Evolutionary conservation across 495 filamentous ascomycete species (phyloP).

Genomic region (Hypoxylon fragiforme): DNA sequence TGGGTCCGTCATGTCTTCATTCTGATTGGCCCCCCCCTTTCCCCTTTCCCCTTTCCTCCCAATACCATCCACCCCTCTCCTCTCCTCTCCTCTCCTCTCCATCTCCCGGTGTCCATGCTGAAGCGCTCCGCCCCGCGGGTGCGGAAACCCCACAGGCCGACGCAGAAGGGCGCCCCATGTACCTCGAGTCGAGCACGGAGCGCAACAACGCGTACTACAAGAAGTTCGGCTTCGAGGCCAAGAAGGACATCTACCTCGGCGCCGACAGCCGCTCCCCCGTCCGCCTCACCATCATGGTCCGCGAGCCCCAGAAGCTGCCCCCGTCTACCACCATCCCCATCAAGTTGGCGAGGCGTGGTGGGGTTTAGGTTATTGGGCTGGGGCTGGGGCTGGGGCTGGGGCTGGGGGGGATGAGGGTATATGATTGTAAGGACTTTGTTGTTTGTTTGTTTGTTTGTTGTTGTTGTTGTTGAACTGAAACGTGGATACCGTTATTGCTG

Average conservation of each 20-base stretch:
- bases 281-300: constrained; percentile 74
- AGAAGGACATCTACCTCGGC: constrained; percentile 59
- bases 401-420: constrained; percentile 6
- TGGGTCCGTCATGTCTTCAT: too few species aligned
- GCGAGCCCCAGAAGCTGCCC: constrained; percentile 57
- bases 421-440: too few species aligned
- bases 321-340: constrained; percentile 40
- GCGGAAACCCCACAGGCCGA: constrained; percentile 62
- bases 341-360: too few species aligned
- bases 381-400: constrained; percentile 3
- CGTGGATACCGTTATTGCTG: constrained; percentile 4
- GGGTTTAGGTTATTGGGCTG: neutral
- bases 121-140: too few species aligned
- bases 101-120: constrained; percentile 10
- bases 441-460: neutral
- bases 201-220: constrained; percentile 70
- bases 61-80: neutral
- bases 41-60: neutral
- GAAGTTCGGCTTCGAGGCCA: constrained; percentile 67
- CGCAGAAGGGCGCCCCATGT: constrained; percentile 61
- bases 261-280: constrained; percentile 62
- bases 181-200: constrained; percentile 73
- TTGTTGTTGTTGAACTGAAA: too few species aligned
- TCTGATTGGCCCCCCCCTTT: neutral
- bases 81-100: neutral